Base-by-base conservation (phyloP, 2,329 filamentous ascomycete species). In the Aurifilum marmelostoma region DNA sequence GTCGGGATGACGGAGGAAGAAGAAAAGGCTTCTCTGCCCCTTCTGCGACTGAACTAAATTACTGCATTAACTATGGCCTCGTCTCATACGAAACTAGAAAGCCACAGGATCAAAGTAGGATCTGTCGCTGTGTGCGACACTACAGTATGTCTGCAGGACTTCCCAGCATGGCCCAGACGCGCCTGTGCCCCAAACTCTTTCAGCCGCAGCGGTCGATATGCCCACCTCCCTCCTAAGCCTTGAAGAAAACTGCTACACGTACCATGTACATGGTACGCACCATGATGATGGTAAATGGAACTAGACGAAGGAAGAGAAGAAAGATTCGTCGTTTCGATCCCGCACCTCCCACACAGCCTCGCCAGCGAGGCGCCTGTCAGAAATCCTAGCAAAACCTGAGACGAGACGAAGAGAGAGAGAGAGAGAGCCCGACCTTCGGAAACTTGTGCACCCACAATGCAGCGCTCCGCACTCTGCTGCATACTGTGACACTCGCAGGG, bases 341-440 rank as follows among this genome's bases (percentile, higher is more conserved):
- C 47, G 47, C 47, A n/a, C 50, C 50, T 52, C 50, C 50, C 50
- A 27, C 50, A 47, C 43, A 47, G 21, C 34, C 34, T 34, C 21
- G 12, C 39, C 65, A 61, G 21, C 47, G 47, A 43, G 58, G 58
- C 47, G 60, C 56, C 66, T 47, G 62, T 24, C 60, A 50, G 8
- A 21, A n/a, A 59, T 29, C 66, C 66, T 39, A 37, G 66, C 52
- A 41, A 50, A 47, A 37, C 58, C 66, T 67, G 66, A 67, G 66
- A 67, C 66, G 47, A 39, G 60, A 65, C 61, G 43, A 47, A 47
- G 34, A 34, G 34, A 34, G 34, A 34, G 34, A 34, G 34, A 34
- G 18, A 56, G 41, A 56, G 50, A 50, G 66, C 66, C 66, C 64
- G 56, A 50, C 61, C 34, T 65, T 67, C 66, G 66, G 66, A 37